Percentiles rank a stretch among this genome's conserved stretches.
phyloP scores from a whole-genome alignment of 2,329 filamentous ascomycete species.

The Fusarium nodosum region DNA sequence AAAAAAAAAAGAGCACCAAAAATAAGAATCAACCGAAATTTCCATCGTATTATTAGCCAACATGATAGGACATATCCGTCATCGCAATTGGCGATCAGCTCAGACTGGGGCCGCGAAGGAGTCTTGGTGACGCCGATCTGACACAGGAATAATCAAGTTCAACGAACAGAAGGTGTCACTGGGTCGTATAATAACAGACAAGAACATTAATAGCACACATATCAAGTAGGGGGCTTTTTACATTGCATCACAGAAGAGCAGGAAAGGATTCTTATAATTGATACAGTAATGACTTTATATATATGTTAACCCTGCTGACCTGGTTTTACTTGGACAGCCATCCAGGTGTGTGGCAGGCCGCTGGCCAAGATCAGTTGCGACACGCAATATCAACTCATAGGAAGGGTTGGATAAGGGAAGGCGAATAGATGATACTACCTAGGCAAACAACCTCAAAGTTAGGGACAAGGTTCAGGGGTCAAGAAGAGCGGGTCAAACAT shows the following conservation, averaged over 20 bases:
- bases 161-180: slow-evolving; percentile 7
- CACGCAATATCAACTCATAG: slow-evolving; percentile 22
- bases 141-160: slow-evolving; percentile 21
- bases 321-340: not conserved
- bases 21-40: slow-evolving; percentile 43
- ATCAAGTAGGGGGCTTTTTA: not conserved
- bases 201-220: slow-evolving; percentile 3
- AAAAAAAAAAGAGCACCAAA: slow-evolving; percentile 15
- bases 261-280: not conserved
- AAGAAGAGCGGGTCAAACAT: slow-evolving; percentile 32
- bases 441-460: slow-evolving; percentile 16
- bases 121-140: slow-evolving; percentile 20
- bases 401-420: slow-evolving; percentile 38
- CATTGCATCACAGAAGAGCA: not conserved
- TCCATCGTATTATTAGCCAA: slow-evolving; percentile 24
- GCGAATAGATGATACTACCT: not conserved
- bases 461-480: slow-evolving; percentile 46
- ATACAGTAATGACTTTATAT: not conserved
- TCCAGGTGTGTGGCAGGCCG: not conserved
- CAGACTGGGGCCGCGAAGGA: not conserved
- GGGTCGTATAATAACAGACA: slow-evolving; percentile 12
- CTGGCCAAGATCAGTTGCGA: slow-evolving; percentile 1
- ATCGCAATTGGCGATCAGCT: slow-evolving; percentile 15
- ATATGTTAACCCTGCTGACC: not conserved
- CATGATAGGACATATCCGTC: slow-evolving; percentile 11